phyloP scores from a whole-genome alignment of 768 basidiomycete genomes.

The Lyophyllum decastes region DNA sequence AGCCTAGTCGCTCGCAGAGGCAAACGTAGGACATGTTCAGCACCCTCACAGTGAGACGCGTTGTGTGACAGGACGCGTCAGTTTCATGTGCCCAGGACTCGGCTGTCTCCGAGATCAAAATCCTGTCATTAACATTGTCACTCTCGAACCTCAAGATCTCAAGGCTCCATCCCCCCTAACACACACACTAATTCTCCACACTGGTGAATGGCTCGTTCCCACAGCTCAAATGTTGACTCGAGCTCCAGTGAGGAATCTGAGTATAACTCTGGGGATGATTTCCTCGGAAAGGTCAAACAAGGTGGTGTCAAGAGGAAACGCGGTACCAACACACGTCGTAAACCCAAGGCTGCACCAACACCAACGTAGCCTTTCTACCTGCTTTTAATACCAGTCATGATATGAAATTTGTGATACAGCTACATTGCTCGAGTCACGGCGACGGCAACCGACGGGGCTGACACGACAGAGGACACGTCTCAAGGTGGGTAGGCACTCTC shows the following conservation, averaged over 20 bases:
- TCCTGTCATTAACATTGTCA: no score
- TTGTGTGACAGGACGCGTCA: background rate
- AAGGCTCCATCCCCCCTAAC: no score
- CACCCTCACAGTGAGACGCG: no score
- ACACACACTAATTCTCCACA: no score
- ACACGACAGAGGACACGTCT: background rate
- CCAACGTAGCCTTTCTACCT: conserved; percentile 1
- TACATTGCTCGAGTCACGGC: background rate
- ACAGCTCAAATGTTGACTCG: background rate
- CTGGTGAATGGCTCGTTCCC: background rate
- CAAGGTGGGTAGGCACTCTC: background rate
- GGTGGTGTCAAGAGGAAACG: conserved; percentile 5
- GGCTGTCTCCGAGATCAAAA: no score
- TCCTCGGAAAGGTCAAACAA: background rate
- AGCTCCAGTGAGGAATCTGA: background rate
- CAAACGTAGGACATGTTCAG: no score
- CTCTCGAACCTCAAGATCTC: no score
- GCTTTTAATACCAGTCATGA: background rate
- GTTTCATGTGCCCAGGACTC: background rate
- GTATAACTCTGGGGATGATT: background rate
- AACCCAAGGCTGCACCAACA: conserved; percentile 5
- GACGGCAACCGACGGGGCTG: background rate
- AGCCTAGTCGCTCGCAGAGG: no score
- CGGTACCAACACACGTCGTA: background rate
- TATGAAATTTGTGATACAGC: background rate